Evolutionary conservation across 441 rosid species (phyloP).

Genomic region (Gossypium trilobum): DNA sequence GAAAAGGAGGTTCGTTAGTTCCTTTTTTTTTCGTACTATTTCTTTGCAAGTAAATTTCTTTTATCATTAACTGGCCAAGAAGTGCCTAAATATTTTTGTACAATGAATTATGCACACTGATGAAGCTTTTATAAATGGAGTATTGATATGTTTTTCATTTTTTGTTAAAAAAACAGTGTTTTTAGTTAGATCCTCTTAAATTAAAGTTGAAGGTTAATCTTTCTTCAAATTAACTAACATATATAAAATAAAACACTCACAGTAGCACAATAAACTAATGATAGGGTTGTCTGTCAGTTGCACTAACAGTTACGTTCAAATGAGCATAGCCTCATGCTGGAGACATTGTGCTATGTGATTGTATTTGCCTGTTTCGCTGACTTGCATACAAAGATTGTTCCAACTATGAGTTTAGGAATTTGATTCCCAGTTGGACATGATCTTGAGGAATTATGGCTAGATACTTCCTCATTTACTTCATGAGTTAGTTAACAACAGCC

Average conservation of each 20-base stretch:
- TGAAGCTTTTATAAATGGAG: neutral
- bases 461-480: neutral
- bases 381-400: conserved; percentile 1
- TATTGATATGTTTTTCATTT: neutral
- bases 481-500: neutral
- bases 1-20: conserved; percentile 60
- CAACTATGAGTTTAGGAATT: neutral
- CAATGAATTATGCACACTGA: neutral
- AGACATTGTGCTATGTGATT: neutral
- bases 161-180: neutral
- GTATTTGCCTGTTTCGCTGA: neutral
- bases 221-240: neutral
- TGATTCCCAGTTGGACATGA: neutral
- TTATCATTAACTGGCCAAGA: neutral
- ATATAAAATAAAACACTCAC: neutral
- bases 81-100: neutral
- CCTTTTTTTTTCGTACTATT: neutral
- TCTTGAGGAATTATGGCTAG: neutral
- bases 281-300: neutral
- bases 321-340: neutral
- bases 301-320: conserved; percentile 1
- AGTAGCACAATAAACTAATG: conserved; percentile 2
- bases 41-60: neutral
- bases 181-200: neutral
- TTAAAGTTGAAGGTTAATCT: neutral